These are phyloP conservation scores for Corinectria fuckeliana DNA, from an alignment of 2,329 filamentous ascomycete genomes.

Conservation along the genomic window DNA sequence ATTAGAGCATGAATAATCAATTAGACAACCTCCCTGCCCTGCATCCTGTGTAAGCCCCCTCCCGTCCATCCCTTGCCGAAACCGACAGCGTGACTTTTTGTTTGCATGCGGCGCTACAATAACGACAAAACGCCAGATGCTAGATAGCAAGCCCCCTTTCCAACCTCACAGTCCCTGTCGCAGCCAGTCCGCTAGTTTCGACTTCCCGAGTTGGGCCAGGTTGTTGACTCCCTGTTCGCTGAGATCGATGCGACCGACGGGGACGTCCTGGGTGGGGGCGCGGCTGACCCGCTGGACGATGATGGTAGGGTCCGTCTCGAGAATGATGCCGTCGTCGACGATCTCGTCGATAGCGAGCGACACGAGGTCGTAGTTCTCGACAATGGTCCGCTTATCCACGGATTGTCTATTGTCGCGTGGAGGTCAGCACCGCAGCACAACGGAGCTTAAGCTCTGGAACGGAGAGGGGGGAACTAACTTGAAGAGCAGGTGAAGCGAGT, in stretches of 20 bases:
- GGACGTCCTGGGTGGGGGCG: conserved; percentile 88
- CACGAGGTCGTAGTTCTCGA: conserved; percentile 98
- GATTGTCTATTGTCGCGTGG: conserved; percentile 69
- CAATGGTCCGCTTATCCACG: conserved; percentile 95
- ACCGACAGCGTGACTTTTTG: conserved; percentile 30
- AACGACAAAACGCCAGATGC: conserved; percentile 38
- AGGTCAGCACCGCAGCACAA: conserved; percentile 12
- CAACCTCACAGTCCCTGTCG: conserved; percentile 74
- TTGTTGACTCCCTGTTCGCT: conserved; percentile 96
- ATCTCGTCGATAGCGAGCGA: conserved; percentile 95
- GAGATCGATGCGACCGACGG: conserved; percentile 91
- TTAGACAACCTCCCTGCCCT: conserved; percentile 38
- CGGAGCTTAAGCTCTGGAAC: not conserved
- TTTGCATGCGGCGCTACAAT: conserved; percentile 40
- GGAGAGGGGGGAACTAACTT: conserved; percentile 65
- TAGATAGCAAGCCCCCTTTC: conserved; percentile 16
- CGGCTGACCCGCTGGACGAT: conserved; percentile 91
- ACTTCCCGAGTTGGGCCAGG: conserved; percentile 90
- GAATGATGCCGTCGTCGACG: conserved; percentile 92
- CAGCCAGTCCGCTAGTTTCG: conserved; percentile 88
- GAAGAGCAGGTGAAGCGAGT: conserved; percentile 87
- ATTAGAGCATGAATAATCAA: conserved; percentile 55
- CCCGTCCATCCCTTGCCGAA: conserved; percentile 27
- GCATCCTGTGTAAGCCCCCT: conserved; percentile 34
- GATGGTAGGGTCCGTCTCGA: conserved; percentile 95